These are phyloP conservation scores for Limnanthes douglasii DNA, from an alignment of 345 rosid species.

Conservation along the genomic window DNA sequence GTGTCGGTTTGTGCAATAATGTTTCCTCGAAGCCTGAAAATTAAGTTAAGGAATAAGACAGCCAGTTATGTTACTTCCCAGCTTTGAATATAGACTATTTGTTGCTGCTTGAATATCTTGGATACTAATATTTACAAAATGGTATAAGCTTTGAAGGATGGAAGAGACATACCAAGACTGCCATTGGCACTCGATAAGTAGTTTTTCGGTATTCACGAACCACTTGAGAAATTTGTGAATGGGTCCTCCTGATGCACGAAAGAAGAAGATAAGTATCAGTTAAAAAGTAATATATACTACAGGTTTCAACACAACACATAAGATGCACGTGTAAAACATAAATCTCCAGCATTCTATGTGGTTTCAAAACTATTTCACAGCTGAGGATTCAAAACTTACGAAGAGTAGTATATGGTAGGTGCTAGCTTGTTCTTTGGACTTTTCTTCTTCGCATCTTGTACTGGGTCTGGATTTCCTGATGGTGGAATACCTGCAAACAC, in stretches of 20 bases:
- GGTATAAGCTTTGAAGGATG: background rate
- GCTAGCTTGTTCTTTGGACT: slow-evolving; percentile 29
- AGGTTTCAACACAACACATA: too few species aligned
- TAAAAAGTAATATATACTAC: background rate
- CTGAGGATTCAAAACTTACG: slow-evolving; percentile 33
- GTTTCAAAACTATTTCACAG: background rate
- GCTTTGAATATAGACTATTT: too few species aligned
- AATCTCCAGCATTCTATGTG: background rate
- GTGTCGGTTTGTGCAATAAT: slow-evolving; percentile 70
- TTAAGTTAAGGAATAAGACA: too few species aligned
- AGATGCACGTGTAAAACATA: background rate
- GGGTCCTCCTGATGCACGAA: slow-evolving; percentile 61
- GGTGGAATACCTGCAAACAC: slow-evolving; percentile 19
- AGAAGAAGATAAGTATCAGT: slow-evolving; percentile 1
- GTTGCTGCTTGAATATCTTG: too few species aligned
- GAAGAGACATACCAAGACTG: slow-evolving; percentile 56
- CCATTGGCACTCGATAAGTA: slow-evolving; percentile 86
- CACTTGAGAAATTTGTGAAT: slow-evolving; percentile 87
- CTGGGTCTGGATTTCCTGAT: slow-evolving; percentile 16
- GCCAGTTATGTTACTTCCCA: too few species aligned
- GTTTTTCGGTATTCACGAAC: slow-evolving; percentile 78
- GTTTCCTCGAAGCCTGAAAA: slow-evolving; percentile 87
- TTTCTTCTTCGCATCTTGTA: slow-evolving; percentile 24
- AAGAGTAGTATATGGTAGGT: slow-evolving; percentile 62
- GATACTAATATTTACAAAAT: too few species aligned